These are phyloP conservation scores for Hypoxylon rubiginosum DNA, from an alignment of 2,329 filamentous ascomycete species.

Conservation along the genomic window DNA sequence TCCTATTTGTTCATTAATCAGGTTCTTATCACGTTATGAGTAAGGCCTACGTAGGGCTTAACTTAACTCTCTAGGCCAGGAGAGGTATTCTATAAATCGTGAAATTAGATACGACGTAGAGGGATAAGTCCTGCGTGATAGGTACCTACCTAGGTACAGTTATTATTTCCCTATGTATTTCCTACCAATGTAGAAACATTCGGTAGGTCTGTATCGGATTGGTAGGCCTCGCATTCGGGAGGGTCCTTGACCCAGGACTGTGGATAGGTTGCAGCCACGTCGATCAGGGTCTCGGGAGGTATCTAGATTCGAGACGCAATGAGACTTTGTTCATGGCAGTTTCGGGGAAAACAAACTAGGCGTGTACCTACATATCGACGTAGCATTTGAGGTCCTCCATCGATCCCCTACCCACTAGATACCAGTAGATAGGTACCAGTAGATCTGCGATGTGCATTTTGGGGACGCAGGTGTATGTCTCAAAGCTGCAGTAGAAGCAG, in stretches of 20 bases:
- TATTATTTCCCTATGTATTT: no score
- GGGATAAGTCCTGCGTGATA: not conserved
- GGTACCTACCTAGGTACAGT: not conserved
- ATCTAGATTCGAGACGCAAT: conserved; percentile 33
- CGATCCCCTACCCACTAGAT: no score
- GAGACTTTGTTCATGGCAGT: conserved; percentile 13
- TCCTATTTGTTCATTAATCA: not conserved
- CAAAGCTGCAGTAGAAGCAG: conserved; percentile 18
- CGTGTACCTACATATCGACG: not conserved
- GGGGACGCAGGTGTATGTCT: conserved; percentile 7
- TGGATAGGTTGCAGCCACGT: conserved; percentile 49
- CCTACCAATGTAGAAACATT: conserved; percentile 5
- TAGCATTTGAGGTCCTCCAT: no score
- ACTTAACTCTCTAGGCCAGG: not conserved
- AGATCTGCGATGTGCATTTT: conserved; percentile 34
- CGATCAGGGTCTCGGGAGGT: conserved; percentile 42
- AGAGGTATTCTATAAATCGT: not conserved
- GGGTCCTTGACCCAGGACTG: conserved; percentile 36
- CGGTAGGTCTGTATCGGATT: not conserved
- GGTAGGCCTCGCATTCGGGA: not conserved
- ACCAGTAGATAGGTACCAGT: conserved; percentile 7
- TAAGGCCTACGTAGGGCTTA: not conserved
- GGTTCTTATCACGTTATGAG: not conserved
- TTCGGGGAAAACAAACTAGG: conserved; percentile 12
- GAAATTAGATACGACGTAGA: not conserved